Conservation (phyloP, 2,329 filamentous ascomycete species). For the Thelonectria blattea region DNA sequence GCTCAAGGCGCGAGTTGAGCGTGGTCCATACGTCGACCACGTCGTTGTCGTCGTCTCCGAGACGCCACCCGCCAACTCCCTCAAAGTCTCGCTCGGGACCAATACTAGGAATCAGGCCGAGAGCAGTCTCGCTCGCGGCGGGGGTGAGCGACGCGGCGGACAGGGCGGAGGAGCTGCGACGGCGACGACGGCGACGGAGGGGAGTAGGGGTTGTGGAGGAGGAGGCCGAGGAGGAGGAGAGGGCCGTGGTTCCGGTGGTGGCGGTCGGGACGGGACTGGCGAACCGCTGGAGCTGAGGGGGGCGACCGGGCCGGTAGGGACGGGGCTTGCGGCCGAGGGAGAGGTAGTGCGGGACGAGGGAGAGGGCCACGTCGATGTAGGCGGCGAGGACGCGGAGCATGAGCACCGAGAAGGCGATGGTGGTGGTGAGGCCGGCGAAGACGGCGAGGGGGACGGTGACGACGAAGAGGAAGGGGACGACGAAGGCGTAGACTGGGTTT, state of each 20-base stretch:
- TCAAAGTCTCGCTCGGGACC: constrained; percentile 64
- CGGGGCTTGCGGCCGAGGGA: constrained; percentile 45
- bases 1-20: constrained; percentile 58
- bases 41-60: constrained; percentile 51
- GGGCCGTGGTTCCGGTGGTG: not conserved
- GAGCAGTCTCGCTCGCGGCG: constrained; percentile 43
- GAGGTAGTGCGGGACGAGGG: constrained; percentile 63
- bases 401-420: constrained; percentile 65
- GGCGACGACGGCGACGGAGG: constrained; percentile 38
- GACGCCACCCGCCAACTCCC: constrained; percentile 64
- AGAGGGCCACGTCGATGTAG: constrained; percentile 67
- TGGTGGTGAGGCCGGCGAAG: constrained; percentile 68
- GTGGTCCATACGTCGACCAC: constrained; percentile 58
- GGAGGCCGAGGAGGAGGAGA: constrained; percentile 27
- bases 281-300: constrained; percentile 10
- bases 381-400: constrained; percentile 65
- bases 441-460: constrained; percentile 68
- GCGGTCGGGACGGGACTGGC: constrained; percentile 11
- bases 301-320: constrained; percentile 31
- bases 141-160: constrained; percentile 43
- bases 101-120: constrained; percentile 53
- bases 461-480: constrained; percentile 67
- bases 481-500: constrained; percentile 60
- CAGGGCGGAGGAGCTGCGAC: constrained; percentile 45
- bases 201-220: constrained; percentile 22